Conservation (phyloP, 108 stramenopile species). For the Cyclotella baltica region DNA sequence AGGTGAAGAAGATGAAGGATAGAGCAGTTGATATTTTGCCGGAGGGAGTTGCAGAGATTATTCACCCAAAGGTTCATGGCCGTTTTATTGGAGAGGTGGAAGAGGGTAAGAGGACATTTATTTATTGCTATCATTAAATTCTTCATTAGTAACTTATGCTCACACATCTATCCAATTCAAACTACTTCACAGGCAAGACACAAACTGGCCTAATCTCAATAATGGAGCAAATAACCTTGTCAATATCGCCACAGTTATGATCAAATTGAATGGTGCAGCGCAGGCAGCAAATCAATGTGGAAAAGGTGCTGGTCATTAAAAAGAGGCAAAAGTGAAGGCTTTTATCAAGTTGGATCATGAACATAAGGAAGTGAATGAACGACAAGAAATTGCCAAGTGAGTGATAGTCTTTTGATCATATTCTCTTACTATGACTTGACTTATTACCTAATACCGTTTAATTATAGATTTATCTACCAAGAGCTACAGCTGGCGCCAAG, state of each 20-base stretch:
- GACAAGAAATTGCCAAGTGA: slow-evolving; percentile 81
- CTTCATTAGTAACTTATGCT: too few species aligned
- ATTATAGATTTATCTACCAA: slow-evolving; percentile 84
- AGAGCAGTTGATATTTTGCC: slow-evolving; percentile 70
- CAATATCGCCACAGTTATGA: slow-evolving; percentile 76
- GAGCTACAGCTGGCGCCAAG: slow-evolving; percentile 86
- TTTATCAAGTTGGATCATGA: slow-evolving; percentile 60
- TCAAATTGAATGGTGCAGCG: slow-evolving; percentile 77
- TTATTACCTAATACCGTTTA: too few species aligned
- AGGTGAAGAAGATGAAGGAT: slow-evolving; percentile 63
- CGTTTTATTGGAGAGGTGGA: slow-evolving; percentile 90
- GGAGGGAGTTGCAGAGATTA: slow-evolving; percentile 89
- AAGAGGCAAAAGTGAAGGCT: slow-evolving; percentile 63
- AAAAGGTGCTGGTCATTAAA: slow-evolving; percentile 68
- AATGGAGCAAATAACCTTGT: slow-evolving; percentile 61
- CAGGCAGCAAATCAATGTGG: slow-evolving; percentile 72
- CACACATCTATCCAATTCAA: too few species aligned
- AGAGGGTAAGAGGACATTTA: slow-evolving; percentile 81
- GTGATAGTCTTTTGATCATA: too few species aligned
- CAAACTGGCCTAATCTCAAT: slow-evolving; percentile 75
- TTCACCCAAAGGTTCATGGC: slow-evolving; percentile 84
- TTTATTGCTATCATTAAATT: too few species aligned
- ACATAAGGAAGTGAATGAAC: slow-evolving; percentile 69
- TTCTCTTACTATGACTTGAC: too few species aligned
- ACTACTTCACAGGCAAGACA: slow-evolving; percentile 76